A percentile compares a stretch with the other conserved stretches of the same genome.
Conservation (phyloP, 495 filamentous ascomycete genomes). For the Melanomma pulvis-pyrius region DNA sequence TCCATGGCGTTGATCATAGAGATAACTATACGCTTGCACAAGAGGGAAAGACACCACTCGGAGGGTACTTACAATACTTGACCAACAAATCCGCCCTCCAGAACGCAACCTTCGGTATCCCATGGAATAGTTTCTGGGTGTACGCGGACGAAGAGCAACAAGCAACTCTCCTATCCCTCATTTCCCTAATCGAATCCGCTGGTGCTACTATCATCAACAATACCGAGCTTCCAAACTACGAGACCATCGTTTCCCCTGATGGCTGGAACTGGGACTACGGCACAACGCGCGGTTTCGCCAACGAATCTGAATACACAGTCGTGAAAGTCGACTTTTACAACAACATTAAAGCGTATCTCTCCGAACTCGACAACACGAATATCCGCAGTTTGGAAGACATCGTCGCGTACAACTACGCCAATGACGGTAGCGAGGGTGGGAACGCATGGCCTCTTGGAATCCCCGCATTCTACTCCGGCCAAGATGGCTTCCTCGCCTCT, state of each 20-base stretch:
- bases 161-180: constrained; percentile 53
- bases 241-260: constrained; percentile 61
- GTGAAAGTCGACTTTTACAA: constrained; percentile 80
- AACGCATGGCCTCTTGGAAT: constrained; percentile 54
- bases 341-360: constrained; percentile 66
- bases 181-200: constrained; percentile 58
- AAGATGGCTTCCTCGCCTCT: constrained; percentile 68
- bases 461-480: constrained; percentile 70
- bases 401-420: constrained; percentile 65
- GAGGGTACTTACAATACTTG: constrained; percentile 61
- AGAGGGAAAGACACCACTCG: constrained; percentile 53
- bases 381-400: constrained; percentile 69
- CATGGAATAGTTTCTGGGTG: constrained; percentile 71
- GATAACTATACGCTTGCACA: constrained; percentile 66
- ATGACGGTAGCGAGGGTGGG: constrained; percentile 72
- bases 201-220: constrained; percentile 72
- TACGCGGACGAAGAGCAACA: constrained; percentile 58
- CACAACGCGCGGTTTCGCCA: constrained; percentile 61
- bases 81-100: constrained; percentile 56
- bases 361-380: constrained; percentile 64
- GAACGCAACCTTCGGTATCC: constrained; percentile 68
- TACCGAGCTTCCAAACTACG: constrained; percentile 66
- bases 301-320: constrained; percentile 71
- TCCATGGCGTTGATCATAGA: constrained; percentile 59
- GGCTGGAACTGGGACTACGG: constrained; percentile 78